Base-by-base conservation (phyloP, 345 rosid genomes). In the Odontarrhena argentea region DNA sequence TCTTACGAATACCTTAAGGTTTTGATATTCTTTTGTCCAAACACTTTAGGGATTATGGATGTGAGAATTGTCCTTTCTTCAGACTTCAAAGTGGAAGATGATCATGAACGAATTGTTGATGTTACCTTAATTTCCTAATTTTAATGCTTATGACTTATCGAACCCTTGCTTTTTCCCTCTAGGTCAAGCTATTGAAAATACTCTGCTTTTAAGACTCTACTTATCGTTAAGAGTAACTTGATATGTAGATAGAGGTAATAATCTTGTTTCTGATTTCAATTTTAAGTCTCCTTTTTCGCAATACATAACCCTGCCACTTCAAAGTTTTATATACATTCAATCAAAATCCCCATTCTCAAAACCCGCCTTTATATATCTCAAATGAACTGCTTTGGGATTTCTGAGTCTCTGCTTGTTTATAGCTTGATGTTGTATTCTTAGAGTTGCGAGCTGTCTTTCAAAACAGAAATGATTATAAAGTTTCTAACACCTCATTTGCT, bases 1-100 rank as follows among this genome's bases (percentile, higher is more conserved):
- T 9, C 13, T 44, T 30, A 15, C 65, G 15, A 15, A 3, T 37
- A 12, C 40, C 2, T 62, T 55, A 14, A 15, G 59, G 12, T 4
- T 5, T 71, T 3, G 13, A 49, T 57, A 0, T 65, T 45, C 52
- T 56, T 63, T 3, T 40, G 25, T 24, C 15, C 6, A 11, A 63
- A 62, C 86, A 83, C 86, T 85, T 83, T 63, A 78, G 97, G 47
- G 96, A 91, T 63, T 82, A 89, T 13, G 96, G 97, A 11, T 88
- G 96, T 55, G 96, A 91, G 78, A 91, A 91, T 63, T 88, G 92
- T 65, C 74, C 93, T 52, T 87, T 88, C 80, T 85, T 91, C 59
- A 86, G 88, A 74, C 81, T 86, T 91, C 61, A 86, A 91, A 75
- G 84, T 91, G 88, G 92, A 85, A 13, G 94, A 82, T 35, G 96